Conservation (phyloP, 1,139 yeast species). For the Hemisphaericaspora lyxosophila region DNA sequence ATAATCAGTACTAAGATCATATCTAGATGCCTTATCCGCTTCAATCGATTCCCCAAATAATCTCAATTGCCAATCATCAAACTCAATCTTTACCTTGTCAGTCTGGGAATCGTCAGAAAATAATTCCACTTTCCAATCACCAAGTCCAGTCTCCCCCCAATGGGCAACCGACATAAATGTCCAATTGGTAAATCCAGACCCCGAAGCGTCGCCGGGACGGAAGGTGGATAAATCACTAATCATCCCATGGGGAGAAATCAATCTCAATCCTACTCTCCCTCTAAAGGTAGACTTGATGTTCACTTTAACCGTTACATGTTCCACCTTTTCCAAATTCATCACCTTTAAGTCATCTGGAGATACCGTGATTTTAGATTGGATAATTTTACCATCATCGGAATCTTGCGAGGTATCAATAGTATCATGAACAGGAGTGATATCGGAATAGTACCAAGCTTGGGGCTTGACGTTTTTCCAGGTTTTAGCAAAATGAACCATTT, state of each 20-base stretch:
- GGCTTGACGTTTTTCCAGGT: slow-evolving; percentile 86
- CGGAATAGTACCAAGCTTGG: slow-evolving; percentile 77
- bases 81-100: slow-evolving; percentile 38
- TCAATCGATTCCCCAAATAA: slow-evolving; percentile 81
- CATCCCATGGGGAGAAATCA: slow-evolving; percentile 75
- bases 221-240: slow-evolving; percentile 73
- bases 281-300: slow-evolving; percentile 64
- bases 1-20: slow-evolving; percentile 41
- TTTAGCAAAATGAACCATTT: slow-evolving; percentile 70
- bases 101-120: slow-evolving; percentile 22
- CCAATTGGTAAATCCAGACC: slow-evolving; percentile 75
- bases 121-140: slow-evolving; percentile 80
- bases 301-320: slow-evolving; percentile 83
- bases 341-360: slow-evolving; percentile 47
- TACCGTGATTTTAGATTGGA: slow-evolving; percentile 48
- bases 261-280: slow-evolving; percentile 67
- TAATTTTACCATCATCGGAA: slow-evolving; percentile 23
- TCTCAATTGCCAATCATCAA: slow-evolving; percentile 72
- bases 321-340: slow-evolving; percentile 69
- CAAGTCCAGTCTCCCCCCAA: slow-evolving; percentile 88
- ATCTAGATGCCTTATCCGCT: slow-evolving; percentile 55
- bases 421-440: slow-evolving; percentile 33
- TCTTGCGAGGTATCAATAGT: slow-evolving; percentile 15
- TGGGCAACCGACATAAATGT: slow-evolving; percentile 97
- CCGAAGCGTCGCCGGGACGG: slow-evolving; percentile 57